Evolutionary conservation across 371 early-diverging fungal genomes (phyloP).

Genomic region (Mortierella sp.): DNA sequence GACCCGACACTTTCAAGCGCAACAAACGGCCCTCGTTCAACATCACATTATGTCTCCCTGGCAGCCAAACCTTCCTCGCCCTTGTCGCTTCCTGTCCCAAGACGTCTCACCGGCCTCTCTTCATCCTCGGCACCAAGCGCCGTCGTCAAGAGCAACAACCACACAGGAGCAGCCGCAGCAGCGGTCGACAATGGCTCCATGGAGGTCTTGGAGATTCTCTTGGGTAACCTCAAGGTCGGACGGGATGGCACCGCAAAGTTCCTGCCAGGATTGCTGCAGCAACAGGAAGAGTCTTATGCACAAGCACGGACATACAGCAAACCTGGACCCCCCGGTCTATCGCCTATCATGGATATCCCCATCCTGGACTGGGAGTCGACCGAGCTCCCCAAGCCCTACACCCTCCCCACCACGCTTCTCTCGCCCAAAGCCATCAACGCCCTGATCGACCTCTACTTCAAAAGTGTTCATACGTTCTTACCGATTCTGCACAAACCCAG

Average conservation of each 20-base stretch:
- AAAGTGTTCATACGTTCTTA: constrained; percentile 42
- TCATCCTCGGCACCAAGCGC: neutral
- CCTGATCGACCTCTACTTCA: constrained; percentile 43
- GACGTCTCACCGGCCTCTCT: neutral
- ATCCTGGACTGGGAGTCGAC: constrained; percentile 34
- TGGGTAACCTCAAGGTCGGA: constrained; percentile 36
- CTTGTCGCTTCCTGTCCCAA: neutral
- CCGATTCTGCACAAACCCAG: constrained; percentile 42
- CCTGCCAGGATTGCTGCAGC: constrained; percentile 22
- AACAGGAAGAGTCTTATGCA: constrained; percentile 21
- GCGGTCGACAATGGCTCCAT: neutral
- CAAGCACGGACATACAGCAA: constrained; percentile 18
- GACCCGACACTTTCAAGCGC: neutral
- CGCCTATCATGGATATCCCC: constrained; percentile 7
- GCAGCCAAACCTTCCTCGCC: neutral
- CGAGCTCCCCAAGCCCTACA: constrained; percentile 29
- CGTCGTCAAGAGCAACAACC: neutral
- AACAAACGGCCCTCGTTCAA: neutral
- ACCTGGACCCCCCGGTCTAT: neutral
- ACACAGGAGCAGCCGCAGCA: neutral
- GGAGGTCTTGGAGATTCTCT: constrained; percentile 5
- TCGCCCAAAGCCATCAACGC: constrained; percentile 20
- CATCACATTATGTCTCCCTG: neutral
- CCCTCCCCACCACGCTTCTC: constrained; percentile 26
- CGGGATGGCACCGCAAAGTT: constrained; percentile 36